Percentiles rank a stretch among this genome's conserved stretches.
phyloP scores from a whole-genome alignment of 495 filamentous ascomycete genomes.

The Xylaria curta region DNA sequence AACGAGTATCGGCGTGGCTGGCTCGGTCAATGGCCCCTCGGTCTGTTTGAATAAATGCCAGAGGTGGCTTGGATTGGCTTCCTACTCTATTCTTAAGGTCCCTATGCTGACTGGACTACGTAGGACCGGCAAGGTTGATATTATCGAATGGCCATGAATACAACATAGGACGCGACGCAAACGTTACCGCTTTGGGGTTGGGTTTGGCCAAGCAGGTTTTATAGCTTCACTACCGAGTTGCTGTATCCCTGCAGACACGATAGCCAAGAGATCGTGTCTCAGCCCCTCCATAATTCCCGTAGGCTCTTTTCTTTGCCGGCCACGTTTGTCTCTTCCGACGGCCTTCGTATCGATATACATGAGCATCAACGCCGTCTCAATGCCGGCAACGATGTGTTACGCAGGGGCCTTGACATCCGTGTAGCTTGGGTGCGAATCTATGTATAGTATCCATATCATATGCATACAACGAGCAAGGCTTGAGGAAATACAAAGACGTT shows the following conservation, averaged over 20 bases:
- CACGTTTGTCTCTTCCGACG: no score
- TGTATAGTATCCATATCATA: background rate
- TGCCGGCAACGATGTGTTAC: background rate
- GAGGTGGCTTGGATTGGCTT: slow-evolving; percentile 16
- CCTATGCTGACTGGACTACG: background rate
- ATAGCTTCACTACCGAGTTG: background rate
- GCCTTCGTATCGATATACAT: no score
- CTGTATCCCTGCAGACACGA: background rate
- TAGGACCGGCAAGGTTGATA: slow-evolving; percentile 5
- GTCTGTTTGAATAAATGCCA: background rate
- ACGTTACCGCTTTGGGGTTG: background rate
- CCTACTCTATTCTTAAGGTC: slow-evolving; percentile 1
- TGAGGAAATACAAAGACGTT: background rate
- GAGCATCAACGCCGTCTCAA: no score
- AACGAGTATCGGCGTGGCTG: background rate
- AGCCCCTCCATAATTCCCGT: background rate
- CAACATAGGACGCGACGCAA: background rate
- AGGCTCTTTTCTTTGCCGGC: no score
- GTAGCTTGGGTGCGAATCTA: background rate
- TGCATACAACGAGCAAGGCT: background rate
- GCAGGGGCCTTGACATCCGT: background rate
- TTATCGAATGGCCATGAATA: background rate
- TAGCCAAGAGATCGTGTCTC: background rate
- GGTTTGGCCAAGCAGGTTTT: background rate
- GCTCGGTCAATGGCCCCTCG: slow-evolving; percentile 1